Evolutionary conservation across 108 stramenopile species (phyloP), one percentile per base, ranked within the genome.

Genomic region (Conticribra weissflogii): DNA sequence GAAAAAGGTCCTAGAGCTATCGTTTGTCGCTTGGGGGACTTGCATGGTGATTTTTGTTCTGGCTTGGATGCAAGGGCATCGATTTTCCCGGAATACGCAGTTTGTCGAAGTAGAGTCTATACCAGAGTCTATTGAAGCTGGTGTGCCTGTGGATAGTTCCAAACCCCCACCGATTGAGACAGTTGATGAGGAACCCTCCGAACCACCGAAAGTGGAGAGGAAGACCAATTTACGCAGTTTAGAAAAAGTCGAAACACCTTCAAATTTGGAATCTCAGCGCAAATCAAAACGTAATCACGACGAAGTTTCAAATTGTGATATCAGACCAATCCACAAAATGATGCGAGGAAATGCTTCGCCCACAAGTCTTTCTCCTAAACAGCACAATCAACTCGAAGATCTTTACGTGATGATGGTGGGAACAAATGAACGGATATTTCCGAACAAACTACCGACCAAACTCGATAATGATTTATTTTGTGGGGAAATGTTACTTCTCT

Each of bases 381-480:
- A 66, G n/a, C 62, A 75, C 51, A 27, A 41, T 4, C 54, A 74
- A 19, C 66, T 83, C 1, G 72, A 75, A 48, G 28, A 71, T 23
- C 58, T 79, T 0, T 72, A 83, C 66, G 69, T 88, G 3, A 72
- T 86, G 57, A 56, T 86, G 45, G 41, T 69, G 17, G 71, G 63
- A 29, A 72, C 63, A 30, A 54, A 63, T 0, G 36, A 77, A 55
- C 84, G 89, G 1, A 68, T 89, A 22, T 59, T 67, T 19, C 79
- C 81, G 31, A 87, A 93, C 66, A 52, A 32, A 3, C 21, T 18
- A 28, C 14, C 66, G 14, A 46, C 57, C 21, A 56, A 72, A 46
- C 67, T 89, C 14, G 88, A 89, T 19, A 95, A 86, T 44, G 93
- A 97, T 8, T 81, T 87, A 66, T 91, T 97, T 59, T 75, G 77